These are phyloP conservation scores for Hura crepitans DNA, from an alignment of 441 rosid species.

Conservation along the genomic window DNA sequence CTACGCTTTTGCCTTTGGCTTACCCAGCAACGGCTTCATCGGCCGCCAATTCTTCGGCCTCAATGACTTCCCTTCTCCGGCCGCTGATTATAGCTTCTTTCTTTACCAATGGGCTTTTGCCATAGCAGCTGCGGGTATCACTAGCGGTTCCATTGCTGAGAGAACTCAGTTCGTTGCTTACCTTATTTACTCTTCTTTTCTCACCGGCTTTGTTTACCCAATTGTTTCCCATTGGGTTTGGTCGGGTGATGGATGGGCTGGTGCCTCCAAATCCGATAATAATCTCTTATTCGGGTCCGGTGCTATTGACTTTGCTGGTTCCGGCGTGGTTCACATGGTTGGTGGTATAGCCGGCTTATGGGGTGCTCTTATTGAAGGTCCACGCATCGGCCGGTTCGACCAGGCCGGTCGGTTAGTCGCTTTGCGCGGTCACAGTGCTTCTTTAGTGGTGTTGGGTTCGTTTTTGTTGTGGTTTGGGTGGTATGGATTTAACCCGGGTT, in stretches of 20 bases:
- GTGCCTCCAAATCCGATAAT: conserved; percentile 30
- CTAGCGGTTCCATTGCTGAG: conserved; percentile 73
- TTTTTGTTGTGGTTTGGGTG: conserved; percentile 88
- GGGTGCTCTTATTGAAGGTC: conserved; percentile 86
- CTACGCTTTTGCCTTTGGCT: conserved; percentile 78
- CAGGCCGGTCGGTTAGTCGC: conserved; percentile 44
- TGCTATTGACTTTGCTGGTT: conserved; percentile 63
- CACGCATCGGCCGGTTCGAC: conserved; percentile 68
- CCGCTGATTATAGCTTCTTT: conserved; percentile 47
- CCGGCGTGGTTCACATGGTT: conserved; percentile 72
- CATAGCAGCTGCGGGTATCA: conserved; percentile 68
- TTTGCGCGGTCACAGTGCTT: conserved; percentile 75
- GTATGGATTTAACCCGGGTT: conserved; percentile 90
- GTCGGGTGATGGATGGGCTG: conserved; percentile 68
- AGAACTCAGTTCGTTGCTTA: conserved; percentile 70
- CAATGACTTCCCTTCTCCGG: conserved; percentile 36
- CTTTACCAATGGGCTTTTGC: conserved; percentile 81
- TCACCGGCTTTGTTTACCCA: conserved; percentile 70
- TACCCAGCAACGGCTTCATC: conserved; percentile 69
- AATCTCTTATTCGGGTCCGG: conserved; percentile 50
- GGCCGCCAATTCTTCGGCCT: conserved; percentile 72
- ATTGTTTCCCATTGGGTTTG: conserved; percentile 69
- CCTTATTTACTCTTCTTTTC: conserved; percentile 54
- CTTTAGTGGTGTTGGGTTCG: conserved; percentile 71
- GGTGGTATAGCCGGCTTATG: conserved; percentile 69